Percentiles rank a stretch among this genome's conserved stretches.
Evolutionary conservation across 345 rosid genomes (phyloP).

Genomic region (Eucalyptus pumila): DNA sequence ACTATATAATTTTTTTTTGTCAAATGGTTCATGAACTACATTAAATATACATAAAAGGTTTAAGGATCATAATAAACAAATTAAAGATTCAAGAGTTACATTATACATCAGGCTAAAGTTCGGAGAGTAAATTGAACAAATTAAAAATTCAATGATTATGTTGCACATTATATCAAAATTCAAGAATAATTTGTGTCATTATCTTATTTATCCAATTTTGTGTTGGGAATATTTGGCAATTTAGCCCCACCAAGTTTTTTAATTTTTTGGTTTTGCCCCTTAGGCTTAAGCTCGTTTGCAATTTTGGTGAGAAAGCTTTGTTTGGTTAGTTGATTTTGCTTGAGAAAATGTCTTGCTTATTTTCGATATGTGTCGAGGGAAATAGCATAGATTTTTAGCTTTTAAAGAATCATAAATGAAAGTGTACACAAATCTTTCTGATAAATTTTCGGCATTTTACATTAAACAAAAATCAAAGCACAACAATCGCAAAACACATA

Average conservation of each 20-base stretch:
- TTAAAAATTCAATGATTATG: too few relatives aligned
- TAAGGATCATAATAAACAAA: too few relatives aligned
- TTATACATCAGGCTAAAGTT: fast-evolving
- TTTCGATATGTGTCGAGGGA: background rate
- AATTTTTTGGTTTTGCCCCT: background rate
- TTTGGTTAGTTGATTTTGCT: background rate
- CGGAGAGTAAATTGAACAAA: fast-evolving
- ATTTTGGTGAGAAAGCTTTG: background rate
- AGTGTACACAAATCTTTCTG: background rate
- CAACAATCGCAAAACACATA: background rate
- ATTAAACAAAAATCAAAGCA: background rate
- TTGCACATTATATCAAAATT: too few relatives aligned
- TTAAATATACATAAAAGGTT: too few relatives aligned
- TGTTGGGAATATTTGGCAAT: background rate
- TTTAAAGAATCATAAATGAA: background rate
- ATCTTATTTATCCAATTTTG: background rate
- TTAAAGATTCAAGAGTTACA: too few relatives aligned
- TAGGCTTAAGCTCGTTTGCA: background rate
- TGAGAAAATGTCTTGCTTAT: background rate
- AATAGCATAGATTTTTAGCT: background rate
- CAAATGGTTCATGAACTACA: too few relatives aligned
- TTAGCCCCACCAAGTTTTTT: background rate
- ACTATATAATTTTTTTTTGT: too few relatives aligned
- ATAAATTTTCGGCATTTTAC: background rate
- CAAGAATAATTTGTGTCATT: fast-evolving